These are phyloP conservation scores for Detonula confervacea DNA, from an alignment of 352 stramenopile genomes.

Conservation along the genomic window DNA sequence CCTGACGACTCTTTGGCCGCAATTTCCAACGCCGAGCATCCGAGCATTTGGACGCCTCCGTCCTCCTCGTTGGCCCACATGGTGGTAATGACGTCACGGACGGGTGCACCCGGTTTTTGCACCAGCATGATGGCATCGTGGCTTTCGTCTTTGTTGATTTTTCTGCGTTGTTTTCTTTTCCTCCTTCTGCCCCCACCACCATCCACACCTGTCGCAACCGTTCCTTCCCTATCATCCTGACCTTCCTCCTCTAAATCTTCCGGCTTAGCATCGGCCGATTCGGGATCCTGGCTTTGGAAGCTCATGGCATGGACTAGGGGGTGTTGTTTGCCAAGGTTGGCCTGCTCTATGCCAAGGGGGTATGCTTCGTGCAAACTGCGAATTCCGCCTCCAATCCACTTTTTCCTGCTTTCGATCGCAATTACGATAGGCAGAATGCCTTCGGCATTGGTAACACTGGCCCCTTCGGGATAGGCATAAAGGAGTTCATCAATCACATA, in stretches of 20 bases:
- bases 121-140: conserved; percentile 85
- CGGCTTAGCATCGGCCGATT: conserved; percentile 33
- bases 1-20: conserved; percentile 27
- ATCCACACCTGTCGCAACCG: conserved; percentile 46
- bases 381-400: conserved; percentile 82
- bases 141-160: conserved; percentile 77
- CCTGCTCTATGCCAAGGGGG: conserved; percentile 67
- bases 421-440: conserved; percentile 69
- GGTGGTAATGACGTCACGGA: conserved; percentile 67
- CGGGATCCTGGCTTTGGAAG: conserved; percentile 40
- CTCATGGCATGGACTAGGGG: conserved; percentile 58
- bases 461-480: conserved; percentile 79
- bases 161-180: conserved; percentile 38
- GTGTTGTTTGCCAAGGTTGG: conserved; percentile 62
- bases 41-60: conserved; percentile 81
- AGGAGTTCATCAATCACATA: conserved; percentile 83
- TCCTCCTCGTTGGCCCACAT: conserved; percentile 86
- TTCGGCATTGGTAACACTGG: conserved; percentile 54
- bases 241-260: conserved; percentile 7
- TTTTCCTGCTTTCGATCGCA: conserved; percentile 73
- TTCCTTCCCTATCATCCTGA: conserved; percentile 36
- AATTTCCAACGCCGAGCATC: conserved; percentile 61
- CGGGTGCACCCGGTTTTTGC: conserved; percentile 61
- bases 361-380: conserved; percentile 77
- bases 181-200: conserved; percentile 44